These are phyloP conservation scores for Boletellus sp. DNA, from an alignment of 768 basidiomycete genomes.

Conservation along the genomic window DNA sequence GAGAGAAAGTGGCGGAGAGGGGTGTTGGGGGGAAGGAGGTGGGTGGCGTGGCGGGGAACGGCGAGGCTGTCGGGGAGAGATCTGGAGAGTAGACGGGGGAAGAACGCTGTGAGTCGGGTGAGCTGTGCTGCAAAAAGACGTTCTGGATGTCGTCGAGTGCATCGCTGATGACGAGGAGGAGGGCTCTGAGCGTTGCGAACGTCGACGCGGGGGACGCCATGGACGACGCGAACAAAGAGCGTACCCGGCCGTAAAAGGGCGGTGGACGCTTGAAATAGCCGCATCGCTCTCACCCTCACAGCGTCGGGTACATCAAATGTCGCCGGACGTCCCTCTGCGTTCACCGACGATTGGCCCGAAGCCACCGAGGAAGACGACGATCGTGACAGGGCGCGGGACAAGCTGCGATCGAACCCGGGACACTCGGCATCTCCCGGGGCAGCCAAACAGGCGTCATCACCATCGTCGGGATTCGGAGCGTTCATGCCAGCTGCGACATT, in stretches of 20 bases:
- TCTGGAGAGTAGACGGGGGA: slow-evolving; percentile 30
- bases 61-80: slow-evolving; percentile 27
- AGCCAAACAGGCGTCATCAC: slow-evolving; percentile 9
- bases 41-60: slow-evolving; percentile 22
- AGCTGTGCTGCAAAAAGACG: slow-evolving; percentile 39
- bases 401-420: slow-evolving; percentile 7
- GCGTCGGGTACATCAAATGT: slow-evolving; percentile 6
- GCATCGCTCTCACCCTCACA: slow-evolving; percentile 10
- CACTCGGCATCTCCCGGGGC: slow-evolving; percentile 14
- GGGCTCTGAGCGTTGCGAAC: slow-evolving; percentile 58
- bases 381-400: slow-evolving; percentile 19
- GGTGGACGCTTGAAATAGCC: slow-evolving; percentile 15
- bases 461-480: neutral
- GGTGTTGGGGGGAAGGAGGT: slow-evolving; percentile 27
- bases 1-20: slow-evolving; percentile 29
- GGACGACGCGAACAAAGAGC: slow-evolving; percentile 5
- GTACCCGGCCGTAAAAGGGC: slow-evolving; percentile 14
- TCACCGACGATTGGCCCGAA: slow-evolving; percentile 11
- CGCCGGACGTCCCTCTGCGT: slow-evolving; percentile 5
- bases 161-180: slow-evolving; percentile 63
- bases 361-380: slow-evolving; percentile 24
- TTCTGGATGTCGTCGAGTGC: slow-evolving; percentile 67
- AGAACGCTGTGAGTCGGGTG: slow-evolving; percentile 8
- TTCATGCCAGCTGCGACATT: slow-evolving; percentile 40
- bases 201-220: slow-evolving; percentile 45